Base-by-base conservation (phyloP, 495 filamentous ascomycete genomes). In the Podospora australis region DNA sequence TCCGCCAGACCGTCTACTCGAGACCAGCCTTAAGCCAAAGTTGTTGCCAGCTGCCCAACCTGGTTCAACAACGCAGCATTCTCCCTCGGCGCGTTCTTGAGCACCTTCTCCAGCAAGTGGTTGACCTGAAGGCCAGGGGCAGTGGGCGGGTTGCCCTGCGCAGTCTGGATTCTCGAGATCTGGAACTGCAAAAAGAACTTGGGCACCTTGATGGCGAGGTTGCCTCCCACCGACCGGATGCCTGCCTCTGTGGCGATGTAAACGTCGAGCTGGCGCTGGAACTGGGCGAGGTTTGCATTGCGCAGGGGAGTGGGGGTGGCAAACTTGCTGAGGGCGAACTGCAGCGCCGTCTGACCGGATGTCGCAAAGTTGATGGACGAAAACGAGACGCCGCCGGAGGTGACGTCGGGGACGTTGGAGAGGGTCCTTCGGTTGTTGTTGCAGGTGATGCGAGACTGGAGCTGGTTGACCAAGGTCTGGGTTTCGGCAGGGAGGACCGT, bases 131-230 rank as follows among this genome's bases (percentile, higher is more conserved):
- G 55, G 6, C 66, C 67, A 0, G 73, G 53, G 11, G 62, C 71
- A 0, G 62, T 60, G 0, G 70, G 71, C 21, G 67, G 59, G 39
- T 68, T 70, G 0, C 72, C 72, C 58, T 74, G 71, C 0, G 71
- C 73, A 0, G 71, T 74, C 55, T 69, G 59, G 52, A 76, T 76
- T 1, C 73, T 60, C 36, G 69, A 70, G 28, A 73, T 63, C 58
- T 74, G 71, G 48, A 74, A 65, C 55, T 67, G 53, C 5, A 74
- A 55, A 54, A 73, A 74, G 65, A 76, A 76, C 58, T 74, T 74
- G 23, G 70, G 70, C 3, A 66, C 65, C 59, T 73, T 72, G 56
- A 73, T 71, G 2, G 66, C 70, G 13, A 76, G 55, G 32, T 49
- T 59, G 13, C 71, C 70, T 6, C 60, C 68, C 0, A 70, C 67